Conservation (phyloP, 2,329 filamentous ascomycete species). For the Xenoacremonium recifei region DNA sequence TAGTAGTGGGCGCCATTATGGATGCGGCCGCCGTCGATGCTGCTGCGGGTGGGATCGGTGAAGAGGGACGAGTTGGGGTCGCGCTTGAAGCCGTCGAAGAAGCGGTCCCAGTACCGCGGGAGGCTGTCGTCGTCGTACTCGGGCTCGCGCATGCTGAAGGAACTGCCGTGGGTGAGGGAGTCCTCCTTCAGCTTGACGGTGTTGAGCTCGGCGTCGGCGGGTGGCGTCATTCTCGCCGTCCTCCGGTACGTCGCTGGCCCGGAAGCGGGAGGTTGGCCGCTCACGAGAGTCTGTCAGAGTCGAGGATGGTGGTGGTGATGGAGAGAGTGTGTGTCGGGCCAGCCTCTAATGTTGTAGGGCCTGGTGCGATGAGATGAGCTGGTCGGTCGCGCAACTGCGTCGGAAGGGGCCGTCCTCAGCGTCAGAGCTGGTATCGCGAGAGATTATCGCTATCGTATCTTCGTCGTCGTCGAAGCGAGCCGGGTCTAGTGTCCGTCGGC, state of each 20-base stretch:
- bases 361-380: constrained; percentile 2
- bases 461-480: constrained; percentile 11
- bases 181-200: constrained; percentile 60
- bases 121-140: constrained; percentile 38
- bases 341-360: neutral
- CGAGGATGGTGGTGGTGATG: constrained; percentile 12
- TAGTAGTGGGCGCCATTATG: constrained; percentile 49
- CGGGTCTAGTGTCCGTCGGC: constrained; percentile 8
- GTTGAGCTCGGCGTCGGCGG: constrained; percentile 53
- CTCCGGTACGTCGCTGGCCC: neutral
- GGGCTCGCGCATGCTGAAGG: constrained; percentile 51
- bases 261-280: neutral
- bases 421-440: neutral
- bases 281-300: too few relatives aligned
- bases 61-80: constrained; percentile 53
- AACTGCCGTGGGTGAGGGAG: constrained; percentile 48
- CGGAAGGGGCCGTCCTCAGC: too few relatives aligned
- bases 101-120: constrained; percentile 38
- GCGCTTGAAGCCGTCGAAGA: constrained; percentile 63
- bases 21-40: constrained; percentile 29
- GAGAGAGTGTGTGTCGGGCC: constrained; percentile 10
- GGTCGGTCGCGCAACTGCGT: too few relatives aligned
- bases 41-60: constrained; percentile 40
- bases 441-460: constrained; percentile 4
- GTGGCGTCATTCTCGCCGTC: constrained; percentile 40